A percentile compares a stretch with the other conserved stretches of the same genome.
These are phyloP conservation scores for Thraustochytrium striatum DNA, from an alignment of 352 stramenopile genomes.

Conservation along the genomic window DNA sequence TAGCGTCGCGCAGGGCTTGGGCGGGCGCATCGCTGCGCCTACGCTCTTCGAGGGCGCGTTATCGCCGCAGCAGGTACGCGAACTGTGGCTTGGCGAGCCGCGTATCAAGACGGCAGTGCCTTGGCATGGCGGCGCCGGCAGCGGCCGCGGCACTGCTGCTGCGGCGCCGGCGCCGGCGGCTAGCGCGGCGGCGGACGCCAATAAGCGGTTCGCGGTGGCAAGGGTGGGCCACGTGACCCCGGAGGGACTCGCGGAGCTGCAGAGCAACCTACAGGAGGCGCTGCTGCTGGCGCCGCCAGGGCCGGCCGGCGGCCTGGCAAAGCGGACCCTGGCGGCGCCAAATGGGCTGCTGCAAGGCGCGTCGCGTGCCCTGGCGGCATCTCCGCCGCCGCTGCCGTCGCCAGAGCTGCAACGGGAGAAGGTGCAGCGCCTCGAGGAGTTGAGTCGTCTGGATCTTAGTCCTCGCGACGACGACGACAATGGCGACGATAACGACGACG, in stretches of 20 bases:
- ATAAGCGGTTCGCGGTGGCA: slow-evolving; percentile 17
- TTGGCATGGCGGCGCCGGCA: background rate
- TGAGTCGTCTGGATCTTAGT: background rate
- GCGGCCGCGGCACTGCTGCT: background rate
- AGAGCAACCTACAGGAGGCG: background rate
- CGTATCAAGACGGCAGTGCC: background rate
- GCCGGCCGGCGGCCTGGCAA: background rate
- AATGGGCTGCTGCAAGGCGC: background rate
- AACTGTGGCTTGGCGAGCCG: slow-evolving; percentile 2
- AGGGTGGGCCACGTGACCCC: slow-evolving; percentile 4
- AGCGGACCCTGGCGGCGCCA: background rate
- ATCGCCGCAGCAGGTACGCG: background rate
- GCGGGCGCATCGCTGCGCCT: background rate
- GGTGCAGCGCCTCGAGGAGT: background rate
- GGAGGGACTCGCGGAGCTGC: slow-evolving; percentile 5
- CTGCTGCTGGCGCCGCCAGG: background rate
- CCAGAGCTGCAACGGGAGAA: background rate
- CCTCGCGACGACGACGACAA: background rate
- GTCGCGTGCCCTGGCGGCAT: background rate
- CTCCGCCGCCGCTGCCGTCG: background rate
- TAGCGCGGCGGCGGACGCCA: background rate
- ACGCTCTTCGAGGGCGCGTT: slow-evolving; percentile 18
- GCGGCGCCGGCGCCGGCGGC: background rate
- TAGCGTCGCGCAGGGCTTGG: slow-evolving; percentile 12
- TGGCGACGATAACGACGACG: background rate